phyloP scores from a whole-genome alignment of 768 basidiomycete genomes.

The Mycena chlorophos region DNA sequence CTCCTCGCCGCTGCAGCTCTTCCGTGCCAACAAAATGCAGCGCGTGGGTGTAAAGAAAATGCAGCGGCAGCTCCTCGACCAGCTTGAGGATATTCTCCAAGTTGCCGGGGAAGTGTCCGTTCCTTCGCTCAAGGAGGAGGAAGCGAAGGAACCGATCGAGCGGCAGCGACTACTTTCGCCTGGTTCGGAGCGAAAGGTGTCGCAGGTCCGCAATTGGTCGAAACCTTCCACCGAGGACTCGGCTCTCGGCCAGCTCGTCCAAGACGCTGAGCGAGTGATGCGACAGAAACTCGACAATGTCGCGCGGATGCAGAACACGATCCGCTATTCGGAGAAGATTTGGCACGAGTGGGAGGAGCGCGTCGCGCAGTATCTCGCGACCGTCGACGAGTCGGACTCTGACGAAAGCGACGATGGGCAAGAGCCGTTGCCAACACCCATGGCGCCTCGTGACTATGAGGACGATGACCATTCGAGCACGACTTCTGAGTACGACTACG shows the following conservation, averaged over 20 bases:
- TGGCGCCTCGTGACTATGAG: conserved; percentile 35
- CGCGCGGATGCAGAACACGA: conserved; percentile 94
- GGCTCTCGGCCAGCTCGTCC: conserved; percentile 77
- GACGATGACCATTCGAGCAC: conserved; percentile 61
- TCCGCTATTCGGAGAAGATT: conserved; percentile 94
- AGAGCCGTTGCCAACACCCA: conserved; percentile 42
- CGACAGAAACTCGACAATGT: conserved; percentile 93
- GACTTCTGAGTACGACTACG: conserved; percentile 64
- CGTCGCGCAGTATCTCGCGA: conserved; percentile 67
- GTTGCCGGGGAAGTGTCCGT: conserved; percentile 79
- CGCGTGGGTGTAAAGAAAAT: conserved; percentile 78
- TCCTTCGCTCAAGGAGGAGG: conserved; percentile 89
- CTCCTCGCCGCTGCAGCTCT: conserved; percentile 74
- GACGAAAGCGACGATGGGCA: conserved; percentile 29
- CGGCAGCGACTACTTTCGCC: conserved; percentile 89
- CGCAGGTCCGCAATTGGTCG: conserved; percentile 81
- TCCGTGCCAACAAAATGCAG: conserved; percentile 77
- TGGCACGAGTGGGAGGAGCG: conserved; percentile 96
- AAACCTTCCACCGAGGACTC: conserved; percentile 84
- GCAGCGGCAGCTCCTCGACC: conserved; percentile 78
- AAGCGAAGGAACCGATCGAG: conserved; percentile 87
- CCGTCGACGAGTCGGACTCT: conserved; percentile 44
- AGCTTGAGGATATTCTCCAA: conserved; percentile 83
- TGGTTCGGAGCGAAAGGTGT: conserved; percentile 83
- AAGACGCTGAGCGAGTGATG: conserved; percentile 88